Base-by-base conservation (phyloP, 2,329 filamentous ascomycete genomes). In the Diaporthe helianthi region DNA sequence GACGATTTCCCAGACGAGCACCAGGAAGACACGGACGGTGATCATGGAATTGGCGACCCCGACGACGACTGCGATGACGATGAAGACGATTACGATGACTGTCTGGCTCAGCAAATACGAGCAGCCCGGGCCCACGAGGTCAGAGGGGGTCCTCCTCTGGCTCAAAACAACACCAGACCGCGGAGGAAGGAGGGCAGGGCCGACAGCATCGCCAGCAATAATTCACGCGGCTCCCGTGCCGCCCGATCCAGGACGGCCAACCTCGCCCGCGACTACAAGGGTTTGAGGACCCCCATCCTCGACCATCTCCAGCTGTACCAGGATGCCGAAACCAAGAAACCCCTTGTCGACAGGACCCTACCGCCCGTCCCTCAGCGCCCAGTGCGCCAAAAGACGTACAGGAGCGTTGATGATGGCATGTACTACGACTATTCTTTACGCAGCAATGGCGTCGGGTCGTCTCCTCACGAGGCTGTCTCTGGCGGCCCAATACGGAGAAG, bases 271-370 rank as follows among this genome's bases (percentile, higher is more conserved):
- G 49, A 67, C 15, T 49, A 53, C 53, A 65, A 51, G 26, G 63
- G 55, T 46, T 26, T 36, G 63, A 58, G 63, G 26, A 61, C 68
- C n/a, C 68, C 68, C n/a, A 61, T 60, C 36, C 68, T 67, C 31
- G 46, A 69, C 36, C 63, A 67, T 36, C 46, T 63, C 17, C 68
- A 60, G 53, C 52, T 64, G 47, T 69, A 69, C 49, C 49, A 64
- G 44, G 67, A 69, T 29, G 67, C 58, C 36, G 67, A 65, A 41
- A 46, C 58, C 31, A 68, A 49, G 19, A 64, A 46, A 33, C 63
- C 68, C 4, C 15, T 67, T 8, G 8, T 38, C 9, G 46, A 58
- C 22, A 38, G 46, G 24, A 47, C 26, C 10, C 33, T 49, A 13
- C 51, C 38, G 1, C 41, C 31, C 26, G 31, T 38, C 24, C 52